Base-by-base conservation (phyloP, 257 asterid species). In the Gynochthodes officinalis region DNA sequence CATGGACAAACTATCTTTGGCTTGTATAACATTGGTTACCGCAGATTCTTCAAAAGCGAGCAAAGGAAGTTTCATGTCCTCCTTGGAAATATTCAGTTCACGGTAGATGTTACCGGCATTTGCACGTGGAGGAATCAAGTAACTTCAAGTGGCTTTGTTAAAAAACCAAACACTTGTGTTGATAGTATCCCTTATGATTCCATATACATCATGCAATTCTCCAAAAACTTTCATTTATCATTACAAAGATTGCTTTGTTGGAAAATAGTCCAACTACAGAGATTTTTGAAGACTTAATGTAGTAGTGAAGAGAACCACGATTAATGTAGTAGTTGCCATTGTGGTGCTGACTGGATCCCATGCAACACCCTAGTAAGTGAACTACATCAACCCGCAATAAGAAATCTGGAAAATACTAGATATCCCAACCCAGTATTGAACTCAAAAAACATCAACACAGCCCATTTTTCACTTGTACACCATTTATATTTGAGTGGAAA, bases 41-140 rank as follows among this genome's bases (percentile, higher is more conserved):
- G 95, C 89, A 60, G 99, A 94, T 86, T 87, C 97, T n/a, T 91
- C 93, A 4, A 84, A 80, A 0, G 97, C 91, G 44, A 91, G 93
- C 64, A 94, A 78, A 67, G 97, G 99, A 49, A 91, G 95, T n/a
- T 33, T 84, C 87, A 88, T 46, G 23, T 88, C 88, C 44, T 89
- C 99, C 81, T 84, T 89, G 15, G 90, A 60, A 32, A 86, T 66
- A 8, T 88, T 89, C 4, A 88, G 87, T 61, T 89, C 97, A 8
- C 91, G 83, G 46, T 85, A 90, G 10, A 89, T 78, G 78, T 30
- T 73, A 60, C 75, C 61, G 2, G 64, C 68, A 33, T 68, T 59
- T 2, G 64, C 25, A 53, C 79, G 80, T 9, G 76, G 64, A 35
- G 99, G 97, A 72, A 94, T 88, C 48, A 94, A 79, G 70, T 80